phyloP scores from a whole-genome alignment of 371 early-diverging fungal species.

The Nematocida minor region DNA sequence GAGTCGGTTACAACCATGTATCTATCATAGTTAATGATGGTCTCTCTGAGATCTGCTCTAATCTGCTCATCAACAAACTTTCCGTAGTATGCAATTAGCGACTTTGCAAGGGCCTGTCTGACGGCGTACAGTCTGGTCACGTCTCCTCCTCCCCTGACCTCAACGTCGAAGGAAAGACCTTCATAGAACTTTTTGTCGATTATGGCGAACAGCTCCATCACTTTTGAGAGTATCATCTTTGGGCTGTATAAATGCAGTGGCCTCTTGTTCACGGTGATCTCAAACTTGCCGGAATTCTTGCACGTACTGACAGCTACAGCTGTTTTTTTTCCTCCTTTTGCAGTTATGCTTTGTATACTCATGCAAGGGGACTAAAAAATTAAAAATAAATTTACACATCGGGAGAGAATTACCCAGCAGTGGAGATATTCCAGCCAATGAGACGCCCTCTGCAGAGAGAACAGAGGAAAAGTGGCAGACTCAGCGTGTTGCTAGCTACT shows the following conservation, averaged over 20 bases:
- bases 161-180: conserved; percentile 88
- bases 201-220: conserved; percentile 90
- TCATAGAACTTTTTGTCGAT: conserved; percentile 88
- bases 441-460: no score
- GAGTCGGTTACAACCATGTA: conserved; percentile 95
- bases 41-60: conserved; percentile 95
- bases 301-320: conserved; percentile 96
- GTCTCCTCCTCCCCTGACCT: conserved; percentile 84
- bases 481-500: no score
- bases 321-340: conserved; percentile 75
- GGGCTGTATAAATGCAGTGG: conserved; percentile 89
- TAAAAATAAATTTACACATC: conserved; percentile 23
- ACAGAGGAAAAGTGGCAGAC: no score
- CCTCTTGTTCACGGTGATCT: conserved; percentile 90
- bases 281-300: conserved; percentile 82
- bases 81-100: conserved; percentile 96
- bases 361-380: conserved; percentile 50
- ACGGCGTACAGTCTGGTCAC: conserved; percentile 91
- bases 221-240: conserved; percentile 87
- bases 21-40: conserved; percentile 88
- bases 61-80: conserved; percentile 96
- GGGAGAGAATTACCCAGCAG: no score
- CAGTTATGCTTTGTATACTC: conserved; percentile 52
- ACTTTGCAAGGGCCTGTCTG: conserved; percentile 97
- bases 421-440: no score